A percentile compares a stretch with the other conserved stretches of the same genome.
These are phyloP conservation scores for Trifolium pratense DNA, from an alignment of 306 rosid genomes.

Conservation along the genomic window DNA sequence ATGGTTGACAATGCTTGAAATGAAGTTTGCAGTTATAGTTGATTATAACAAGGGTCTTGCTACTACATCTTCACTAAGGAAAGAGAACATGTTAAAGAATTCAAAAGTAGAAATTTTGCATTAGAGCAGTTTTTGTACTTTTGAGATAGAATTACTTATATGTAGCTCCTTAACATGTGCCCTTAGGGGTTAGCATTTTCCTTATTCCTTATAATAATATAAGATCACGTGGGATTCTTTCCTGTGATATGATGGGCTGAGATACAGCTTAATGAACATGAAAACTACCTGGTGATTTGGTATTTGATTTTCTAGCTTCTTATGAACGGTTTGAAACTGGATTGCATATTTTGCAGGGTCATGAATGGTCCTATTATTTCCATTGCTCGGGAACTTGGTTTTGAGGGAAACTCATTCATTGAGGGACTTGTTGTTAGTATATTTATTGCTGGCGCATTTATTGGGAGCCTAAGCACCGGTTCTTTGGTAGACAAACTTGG, in stretches of 20 bases:
- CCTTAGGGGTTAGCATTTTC: too few relatives aligned
- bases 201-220: too few relatives aligned
- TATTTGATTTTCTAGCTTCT: conserved; percentile 7
- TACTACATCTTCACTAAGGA: too few relatives aligned
- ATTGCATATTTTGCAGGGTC: conserved; percentile 59
- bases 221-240: not conserved
- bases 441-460: conserved; percentile 84
- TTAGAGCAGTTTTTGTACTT: too few relatives aligned
- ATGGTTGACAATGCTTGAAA: too few relatives aligned
- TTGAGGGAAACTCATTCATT: conserved; percentile 74
- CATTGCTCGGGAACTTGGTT: conserved; percentile 84
- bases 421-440: conserved; percentile 94
- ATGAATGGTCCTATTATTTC: conserved; percentile 91
- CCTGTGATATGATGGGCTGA: not conserved
- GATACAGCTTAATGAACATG: conserved; percentile 11
- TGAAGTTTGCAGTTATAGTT: too few relatives aligned
- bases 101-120: too few relatives aligned
- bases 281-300: not conserved
- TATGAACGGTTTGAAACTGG: conserved; percentile 19
- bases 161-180: too few relatives aligned
- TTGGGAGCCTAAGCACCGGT: conserved; percentile 80
- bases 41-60: too few relatives aligned
- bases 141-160: too few relatives aligned
- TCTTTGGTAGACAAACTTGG: conserved; percentile 84
- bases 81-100: too few relatives aligned